phyloP scores from a whole-genome alignment of 192 early-diverging fungal species.

The Coemansia sp. region DNA sequence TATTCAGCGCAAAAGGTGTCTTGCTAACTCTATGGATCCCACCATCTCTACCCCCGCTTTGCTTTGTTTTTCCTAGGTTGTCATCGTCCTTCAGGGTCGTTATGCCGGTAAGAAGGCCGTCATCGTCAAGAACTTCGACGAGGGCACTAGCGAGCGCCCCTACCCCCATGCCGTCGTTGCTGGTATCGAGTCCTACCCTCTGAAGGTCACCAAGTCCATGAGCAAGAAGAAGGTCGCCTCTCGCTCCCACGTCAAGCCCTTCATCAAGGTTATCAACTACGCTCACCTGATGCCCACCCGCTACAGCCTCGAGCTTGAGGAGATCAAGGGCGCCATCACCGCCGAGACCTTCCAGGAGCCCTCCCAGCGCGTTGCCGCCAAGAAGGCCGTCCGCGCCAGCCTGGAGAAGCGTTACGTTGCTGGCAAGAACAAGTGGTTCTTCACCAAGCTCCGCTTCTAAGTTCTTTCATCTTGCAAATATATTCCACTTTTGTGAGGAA shows the following conservation, averaged over 20 bases:
- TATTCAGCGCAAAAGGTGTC: too few relatives aligned
- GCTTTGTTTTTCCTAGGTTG: constrained; percentile 63
- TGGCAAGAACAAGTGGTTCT: constrained; percentile 99
- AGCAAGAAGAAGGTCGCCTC: constrained; percentile 92
- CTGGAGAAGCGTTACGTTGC: constrained; percentile 96
- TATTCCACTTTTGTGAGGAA: constrained; percentile 6
- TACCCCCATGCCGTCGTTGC: constrained; percentile 99
- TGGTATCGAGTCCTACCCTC: constrained; percentile 95
- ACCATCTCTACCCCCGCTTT: too few relatives aligned
- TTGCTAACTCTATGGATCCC: too few relatives aligned
- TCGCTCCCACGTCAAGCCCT: constrained; percentile 98
- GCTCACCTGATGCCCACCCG: constrained; percentile 99
- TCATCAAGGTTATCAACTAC: constrained; percentile 99
- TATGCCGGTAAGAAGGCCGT: constrained; percentile 99
- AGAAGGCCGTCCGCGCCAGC: constrained; percentile 93
- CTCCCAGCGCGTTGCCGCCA: constrained; percentile 81
- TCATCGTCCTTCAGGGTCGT: constrained; percentile 95
- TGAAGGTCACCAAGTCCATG: constrained; percentile 97
- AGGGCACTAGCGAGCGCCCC: constrained; percentile 93
- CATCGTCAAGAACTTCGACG: constrained; percentile 93
- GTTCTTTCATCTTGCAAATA: constrained; percentile 8
- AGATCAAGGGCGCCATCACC: constrained; percentile 84
- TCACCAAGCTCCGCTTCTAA: constrained; percentile 98
- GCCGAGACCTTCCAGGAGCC: constrained; percentile 93
- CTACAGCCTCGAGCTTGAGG: constrained; percentile 94